Evolutionary conservation across 495 filamentous ascomycete species (phyloP).

Genomic region (Hyaloscypha bicolor): DNA sequence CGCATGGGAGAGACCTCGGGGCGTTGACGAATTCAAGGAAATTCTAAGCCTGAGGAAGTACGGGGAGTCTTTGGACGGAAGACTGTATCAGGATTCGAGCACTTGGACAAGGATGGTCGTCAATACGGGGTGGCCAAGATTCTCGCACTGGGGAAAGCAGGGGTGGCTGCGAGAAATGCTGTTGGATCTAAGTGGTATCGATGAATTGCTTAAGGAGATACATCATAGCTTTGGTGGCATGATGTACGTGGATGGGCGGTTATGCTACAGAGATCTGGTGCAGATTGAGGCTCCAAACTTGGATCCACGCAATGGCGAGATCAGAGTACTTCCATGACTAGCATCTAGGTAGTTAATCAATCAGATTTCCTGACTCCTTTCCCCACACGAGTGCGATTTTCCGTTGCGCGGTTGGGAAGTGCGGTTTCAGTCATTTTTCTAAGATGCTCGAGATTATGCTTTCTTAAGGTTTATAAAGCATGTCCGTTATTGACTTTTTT

Average conservation of each 20-base stretch:
- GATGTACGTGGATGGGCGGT: slow-evolving; percentile 22
- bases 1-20: slow-evolving; percentile 22
- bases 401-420: no score
- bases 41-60: slow-evolving; percentile 17
- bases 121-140: slow-evolving; percentile 30
- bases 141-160: slow-evolving; percentile 33
- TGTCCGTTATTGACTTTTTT: no score
- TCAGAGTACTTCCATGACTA: slow-evolving; percentile 19
- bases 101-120: slow-evolving; percentile 14
- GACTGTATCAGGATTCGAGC: slow-evolving; percentile 19
- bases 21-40: slow-evolving; percentile 28
- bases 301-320: slow-evolving; percentile 30
- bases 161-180: slow-evolving; percentile 31
- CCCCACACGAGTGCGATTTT: no score
- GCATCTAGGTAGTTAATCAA: not conserved
- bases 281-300: slow-evolving; percentile 5
- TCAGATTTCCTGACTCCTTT: not conserved
- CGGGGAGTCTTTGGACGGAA: slow-evolving; percentile 28
- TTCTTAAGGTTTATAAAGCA: no score
- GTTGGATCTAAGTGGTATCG: slow-evolving; percentile 27
- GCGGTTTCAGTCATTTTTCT: no score
- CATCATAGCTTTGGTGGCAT: slow-evolving; percentile 26
- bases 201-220: slow-evolving; percentile 22
- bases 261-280: slow-evolving; percentile 17
- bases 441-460: no score